Evolutionary conservation across 768 basidiomycete genomes (phyloP).

Genomic region (Hortiboletus campestris): DNA sequence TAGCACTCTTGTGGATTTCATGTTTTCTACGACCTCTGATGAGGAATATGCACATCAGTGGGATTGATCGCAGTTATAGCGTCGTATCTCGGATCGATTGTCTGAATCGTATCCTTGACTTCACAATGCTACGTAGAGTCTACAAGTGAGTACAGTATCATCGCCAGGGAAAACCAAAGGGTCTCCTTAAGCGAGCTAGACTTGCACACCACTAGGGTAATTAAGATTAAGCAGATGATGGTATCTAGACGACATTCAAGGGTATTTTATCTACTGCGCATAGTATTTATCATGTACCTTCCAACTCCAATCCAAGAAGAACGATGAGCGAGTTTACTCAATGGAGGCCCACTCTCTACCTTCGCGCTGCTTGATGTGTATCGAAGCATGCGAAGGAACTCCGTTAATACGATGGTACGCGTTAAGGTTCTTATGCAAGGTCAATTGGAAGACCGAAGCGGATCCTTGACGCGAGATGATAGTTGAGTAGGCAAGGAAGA

Average conservation of each 20-base stretch:
- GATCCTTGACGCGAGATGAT: conserved; percentile 87
- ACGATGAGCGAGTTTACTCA: conserved; percentile 13
- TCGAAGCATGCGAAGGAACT: conserved; percentile 75
- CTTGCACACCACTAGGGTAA: not conserved
- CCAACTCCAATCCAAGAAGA: not conserved
- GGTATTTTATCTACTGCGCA: conserved; percentile 9
- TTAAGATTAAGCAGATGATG: conserved; percentile 27
- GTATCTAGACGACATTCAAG: conserved; percentile 20
- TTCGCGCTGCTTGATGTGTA: conserved; percentile 53
- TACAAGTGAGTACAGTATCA: too few relatives aligned
- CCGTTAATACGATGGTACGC: conserved; percentile 90
- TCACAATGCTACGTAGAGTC: too few relatives aligned
- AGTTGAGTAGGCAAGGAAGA: conserved; percentile 92
- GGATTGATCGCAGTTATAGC: too few relatives aligned
- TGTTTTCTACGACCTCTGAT: too few relatives aligned
- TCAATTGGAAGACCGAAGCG: conserved; percentile 94
- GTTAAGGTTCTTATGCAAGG: conserved; percentile 97
- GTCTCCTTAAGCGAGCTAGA: too few relatives aligned
- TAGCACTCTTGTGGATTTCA: not conserved
- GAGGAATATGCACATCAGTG: too few relatives aligned
- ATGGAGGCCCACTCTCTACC: conserved; percentile 26
- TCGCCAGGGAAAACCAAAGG: too few relatives aligned
- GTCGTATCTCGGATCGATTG: too few relatives aligned
- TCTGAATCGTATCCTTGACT: too few relatives aligned
- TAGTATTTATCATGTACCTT: conserved; percentile 1